A percentile compares a stretch with the other conserved stretches of the same genome.
These are phyloP conservation scores for Microascus cirrosus DNA, from an alignment of 2,329 filamentous ascomycete genomes.

Conservation along the genomic window DNA sequence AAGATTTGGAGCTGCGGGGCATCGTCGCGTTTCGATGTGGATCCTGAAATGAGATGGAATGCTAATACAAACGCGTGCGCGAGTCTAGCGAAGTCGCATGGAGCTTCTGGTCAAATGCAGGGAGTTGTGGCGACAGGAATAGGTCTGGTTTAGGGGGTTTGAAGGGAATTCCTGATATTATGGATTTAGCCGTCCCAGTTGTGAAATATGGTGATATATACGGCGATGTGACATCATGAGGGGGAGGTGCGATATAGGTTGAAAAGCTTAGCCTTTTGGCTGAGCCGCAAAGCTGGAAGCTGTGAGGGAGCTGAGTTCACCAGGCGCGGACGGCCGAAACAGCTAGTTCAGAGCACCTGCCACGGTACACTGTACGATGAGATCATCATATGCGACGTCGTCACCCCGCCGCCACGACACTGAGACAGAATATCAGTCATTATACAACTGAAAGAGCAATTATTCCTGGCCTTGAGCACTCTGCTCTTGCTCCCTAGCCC, in stretches of 20 bases:
- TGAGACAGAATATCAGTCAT: too few species aligned
- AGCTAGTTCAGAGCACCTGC: not conserved
- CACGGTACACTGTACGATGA: not conserved
- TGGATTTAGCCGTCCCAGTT: not conserved
- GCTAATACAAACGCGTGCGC: too few species aligned
- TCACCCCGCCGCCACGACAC: too few species aligned
- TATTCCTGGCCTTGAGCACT: too few species aligned
- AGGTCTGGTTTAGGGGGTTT: too few species aligned
- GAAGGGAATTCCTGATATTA: too few species aligned
- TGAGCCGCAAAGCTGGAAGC: not conserved
- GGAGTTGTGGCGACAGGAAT: too few species aligned
- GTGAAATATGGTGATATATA: not conserved
- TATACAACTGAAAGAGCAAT: too few species aligned
- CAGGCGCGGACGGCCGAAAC: not conserved
- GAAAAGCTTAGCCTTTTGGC: not conserved
- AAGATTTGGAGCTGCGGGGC: not conserved
- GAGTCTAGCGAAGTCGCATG: too few species aligned
- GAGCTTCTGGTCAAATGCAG: too few species aligned
- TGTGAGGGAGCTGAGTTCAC: not conserved
- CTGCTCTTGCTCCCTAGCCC: too few species aligned
- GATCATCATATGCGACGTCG: not conserved
- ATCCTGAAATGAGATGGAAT: not conserved
- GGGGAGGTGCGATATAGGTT: not conserved
- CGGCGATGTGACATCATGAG: not conserved
- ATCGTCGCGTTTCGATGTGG: not conserved